Percentiles rank a stretch among this genome's conserved stretches.
These are phyloP conservation scores for Colletotrichum gigasporum DNA, from an alignment of 2,329 filamentous ascomycete genomes.

Conservation along the genomic window DNA sequence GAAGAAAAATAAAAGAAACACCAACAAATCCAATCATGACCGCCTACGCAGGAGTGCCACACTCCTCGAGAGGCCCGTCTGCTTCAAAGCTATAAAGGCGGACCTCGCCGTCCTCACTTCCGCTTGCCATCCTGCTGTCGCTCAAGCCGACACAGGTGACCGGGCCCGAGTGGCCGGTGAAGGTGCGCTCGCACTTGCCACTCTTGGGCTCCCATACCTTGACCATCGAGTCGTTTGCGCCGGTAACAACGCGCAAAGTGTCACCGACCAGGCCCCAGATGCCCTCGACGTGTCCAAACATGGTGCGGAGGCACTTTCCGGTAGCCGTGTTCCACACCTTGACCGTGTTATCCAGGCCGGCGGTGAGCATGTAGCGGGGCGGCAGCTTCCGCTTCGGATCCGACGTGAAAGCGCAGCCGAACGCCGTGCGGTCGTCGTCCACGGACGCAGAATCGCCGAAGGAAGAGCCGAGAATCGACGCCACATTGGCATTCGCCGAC, in stretches of 20 bases:
- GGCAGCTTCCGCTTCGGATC: conserved; percentile 74
- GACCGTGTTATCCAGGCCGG: conserved; percentile 89
- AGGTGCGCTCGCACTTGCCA: conserved; percentile 91
- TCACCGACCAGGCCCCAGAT: conserved; percentile 94
- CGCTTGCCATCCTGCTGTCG: conserved; percentile 88
- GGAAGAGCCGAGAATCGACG: conserved; percentile 34
- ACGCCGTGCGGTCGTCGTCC: conserved; percentile 61
- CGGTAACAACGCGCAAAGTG: conserved; percentile 86
- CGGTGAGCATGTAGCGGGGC: conserved; percentile 91
- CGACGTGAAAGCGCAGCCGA: conserved; percentile 70
- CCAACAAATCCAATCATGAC: neutral
- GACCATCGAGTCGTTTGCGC: conserved; percentile 92
- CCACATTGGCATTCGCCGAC: conserved; percentile 32
- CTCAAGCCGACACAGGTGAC: conserved; percentile 94
- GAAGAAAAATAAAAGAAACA: neutral
- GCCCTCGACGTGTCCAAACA: conserved; percentile 96
- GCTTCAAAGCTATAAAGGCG: conserved; percentile 81
- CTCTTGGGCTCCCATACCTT: conserved; percentile 93
- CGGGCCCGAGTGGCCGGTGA: conserved; percentile 88
- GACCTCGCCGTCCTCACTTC: conserved; percentile 93
- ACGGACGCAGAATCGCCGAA: conserved; percentile 33
- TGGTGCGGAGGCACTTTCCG: conserved; percentile 85
- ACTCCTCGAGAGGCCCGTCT: conserved; percentile 55
- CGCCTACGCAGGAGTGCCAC: conserved; percentile 58
- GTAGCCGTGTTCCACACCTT: conserved; percentile 81